Base-by-base conservation (phyloP, 129 eudicot species). In the Ambrosia artemisiifolia region DNA sequence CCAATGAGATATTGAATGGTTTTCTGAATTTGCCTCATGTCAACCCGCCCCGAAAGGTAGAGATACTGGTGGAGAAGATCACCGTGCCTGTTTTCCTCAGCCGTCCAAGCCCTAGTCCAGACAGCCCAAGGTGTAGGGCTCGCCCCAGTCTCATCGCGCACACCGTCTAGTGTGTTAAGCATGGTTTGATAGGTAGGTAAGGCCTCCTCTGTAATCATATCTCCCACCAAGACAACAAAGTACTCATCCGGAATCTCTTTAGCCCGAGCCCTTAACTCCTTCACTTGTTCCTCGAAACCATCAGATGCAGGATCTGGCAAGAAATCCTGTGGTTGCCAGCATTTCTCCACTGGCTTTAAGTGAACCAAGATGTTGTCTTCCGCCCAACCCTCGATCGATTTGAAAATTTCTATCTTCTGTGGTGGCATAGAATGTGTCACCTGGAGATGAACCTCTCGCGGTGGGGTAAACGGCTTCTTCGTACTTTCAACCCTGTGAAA, bases 91-190 rank as follows among this genome's bases (percentile, higher is more conserved):
- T 92, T 92, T 75, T 92, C 98, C 80, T 92, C 98, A 59, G 98
- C 98, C 3, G 98, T 92, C 98, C 98, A 92, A 36, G 98, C 96
- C 82, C 98, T 70, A 0, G 91, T 87, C 98, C 98, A 92, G 4
- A 87, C 54, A 14, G 92, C 98, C 98, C 98, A 92, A n/a, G 96
- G 79, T 64, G 95, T 83, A 50, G 71, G 85, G 73, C 96, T 92
- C 4, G 98, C 96, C 13, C 98, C 98, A 0, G 98, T 92, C 64
- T 92, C 98, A 76, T 92, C 98, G 0, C 96, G 71, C 56, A 92
- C 96, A 46, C 98, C 98, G 71, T 92, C 96, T 34, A 87, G 72
- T 28, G 96, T 87, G 75, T 92, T 89, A 73, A 92, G 88, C 98
- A 92, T 92, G 9, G 95, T 89, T 71, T 89, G 96, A 71, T 92